Evolutionary conservation across 2,329 filamentous ascomycete genomes (phyloP), one percentile per base, ranked within the genome.

Genomic region (Fusarium sambucinum): DNA sequence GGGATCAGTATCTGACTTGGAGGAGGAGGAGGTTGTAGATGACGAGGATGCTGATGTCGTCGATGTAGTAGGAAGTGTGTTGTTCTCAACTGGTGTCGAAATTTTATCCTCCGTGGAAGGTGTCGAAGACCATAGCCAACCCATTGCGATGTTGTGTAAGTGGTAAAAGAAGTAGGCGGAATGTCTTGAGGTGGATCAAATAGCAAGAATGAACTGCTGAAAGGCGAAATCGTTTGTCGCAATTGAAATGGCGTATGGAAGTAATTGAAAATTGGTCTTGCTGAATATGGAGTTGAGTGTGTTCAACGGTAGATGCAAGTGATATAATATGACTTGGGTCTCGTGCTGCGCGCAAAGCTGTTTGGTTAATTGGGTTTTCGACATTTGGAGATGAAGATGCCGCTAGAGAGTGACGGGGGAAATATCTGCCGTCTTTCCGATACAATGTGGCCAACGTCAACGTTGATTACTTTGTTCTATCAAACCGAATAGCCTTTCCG

Each of bases 121-220:
- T n/a, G 78, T 67, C 8, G 79, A 81, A 61, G 84, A 81, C 86
- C 87, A 90, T 65, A 89, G 80, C 88, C 88, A 90, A 69, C 87
- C 87, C 88, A 90, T 90, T 66, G 56, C 80, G 72, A 67, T 40
- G 27, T 35, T 38, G 32, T 63, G 35, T 50, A 32, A 55, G 38
- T 42, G 25, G 21, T 27, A 4, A 21, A 23, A 10, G 51, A 30
- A 19, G 58, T 17, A 38, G 9, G 30, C 27, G 25, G 17, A 41
- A 37, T 44, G 30, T 29, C 38, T 47, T 16, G 25, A 33, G n/a
- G 40, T 35, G 32, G 23, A 35, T 33, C 16, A 23, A 25, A 48
- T 30, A 16, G 23, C 16, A 17, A 7, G 40, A 42, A 42, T 27
- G 8, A 42, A 27, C 19, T n/a, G 21, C 21, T 14, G 16, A 25